These are phyloP conservation scores for Phytophthora hibernalis DNA, from an alignment of 352 stramenopile genomes.

Conservation along the genomic window DNA sequence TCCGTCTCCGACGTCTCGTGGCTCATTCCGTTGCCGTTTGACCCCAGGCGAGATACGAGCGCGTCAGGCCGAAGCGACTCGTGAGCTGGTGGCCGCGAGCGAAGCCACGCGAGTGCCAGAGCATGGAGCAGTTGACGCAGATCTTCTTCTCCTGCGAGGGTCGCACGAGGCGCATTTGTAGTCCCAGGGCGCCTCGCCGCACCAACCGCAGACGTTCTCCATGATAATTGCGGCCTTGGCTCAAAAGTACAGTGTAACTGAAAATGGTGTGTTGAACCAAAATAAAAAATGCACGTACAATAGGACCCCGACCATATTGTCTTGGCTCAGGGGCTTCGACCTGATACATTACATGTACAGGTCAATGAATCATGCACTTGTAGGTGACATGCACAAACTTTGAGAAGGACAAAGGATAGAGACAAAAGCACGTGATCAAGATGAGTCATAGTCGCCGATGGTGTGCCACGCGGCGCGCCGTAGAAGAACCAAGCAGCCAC, in stretches of 20 bases:
- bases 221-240: not conserved
- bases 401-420: not conserved
- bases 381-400: too few species aligned
- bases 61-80: constrained; percentile 28
- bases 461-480: not conserved
- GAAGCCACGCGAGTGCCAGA: constrained; percentile 53
- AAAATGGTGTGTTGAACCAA: constrained; percentile 2
- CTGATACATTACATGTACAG: too few species aligned
- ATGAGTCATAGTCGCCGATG: constrained; percentile 20
- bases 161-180: constrained; percentile 50
- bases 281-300: constrained; percentile 1
- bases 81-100: constrained; percentile 41
- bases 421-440: constrained; percentile 26
- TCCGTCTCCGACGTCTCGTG: not conserved
- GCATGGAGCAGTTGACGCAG: constrained; percentile 35
- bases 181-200: constrained; percentile 31
- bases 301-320: not conserved
- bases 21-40: not conserved
- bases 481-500: not conserved
- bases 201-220: constrained; percentile 44
- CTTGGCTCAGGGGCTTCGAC: constrained; percentile 1
- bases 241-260: too few species aligned
- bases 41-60: constrained; percentile 33
- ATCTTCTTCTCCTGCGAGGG: constrained; percentile 41
- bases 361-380: too few species aligned